These are phyloP conservation scores for Suhomyces wounanorum DNA, from an alignment of 1,139 yeast genomes.

Conservation along the genomic window DNA sequence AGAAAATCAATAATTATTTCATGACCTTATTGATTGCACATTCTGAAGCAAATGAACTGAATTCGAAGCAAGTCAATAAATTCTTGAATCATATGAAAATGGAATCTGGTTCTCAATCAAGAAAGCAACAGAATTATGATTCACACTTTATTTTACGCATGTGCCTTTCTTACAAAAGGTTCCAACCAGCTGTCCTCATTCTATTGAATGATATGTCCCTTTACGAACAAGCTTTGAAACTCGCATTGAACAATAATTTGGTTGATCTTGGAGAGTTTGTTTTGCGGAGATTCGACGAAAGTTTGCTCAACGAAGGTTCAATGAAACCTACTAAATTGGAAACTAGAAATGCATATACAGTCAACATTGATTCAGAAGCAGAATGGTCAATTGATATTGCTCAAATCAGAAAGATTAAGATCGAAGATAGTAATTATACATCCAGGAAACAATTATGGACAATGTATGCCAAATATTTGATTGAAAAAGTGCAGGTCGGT, in stretches of 20 bases:
- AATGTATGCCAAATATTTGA: constrained; percentile 61
- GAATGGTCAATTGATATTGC: constrained; percentile 5
- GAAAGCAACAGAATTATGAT: constrained; percentile 45
- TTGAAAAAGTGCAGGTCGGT: constrained; percentile 39
- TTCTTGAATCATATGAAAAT: constrained; percentile 30
- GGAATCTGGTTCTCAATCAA: constrained; percentile 15
- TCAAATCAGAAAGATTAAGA: constrained; percentile 27
- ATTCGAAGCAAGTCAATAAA: constrained; percentile 30
- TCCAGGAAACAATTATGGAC: constrained; percentile 76
- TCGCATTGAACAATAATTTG: constrained; percentile 67
- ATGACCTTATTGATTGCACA: constrained; percentile 71
- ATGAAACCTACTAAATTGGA: constrained; percentile 3
- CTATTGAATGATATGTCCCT: constrained; percentile 64
- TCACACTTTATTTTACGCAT: constrained; percentile 74
- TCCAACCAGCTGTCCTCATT: constrained; percentile 69
- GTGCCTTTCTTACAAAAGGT: constrained; percentile 61
- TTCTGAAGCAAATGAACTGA: constrained; percentile 39
- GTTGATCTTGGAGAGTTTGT: constrained; percentile 56
- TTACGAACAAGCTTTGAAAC: constrained; percentile 76
- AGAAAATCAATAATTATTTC: constrained; percentile 68
- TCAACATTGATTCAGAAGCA: background rate
- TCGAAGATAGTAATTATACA: constrained; percentile 40
- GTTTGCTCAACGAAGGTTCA: constrained; percentile 18
- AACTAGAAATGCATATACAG: background rate
- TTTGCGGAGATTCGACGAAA: constrained; percentile 36